A percentile compares a stretch with the other conserved stretches of the same genome.
Evolutionary conservation across 2,329 filamentous ascomycete genomes (phyloP).

Genomic region (Aquanectria penicillioides): DNA sequence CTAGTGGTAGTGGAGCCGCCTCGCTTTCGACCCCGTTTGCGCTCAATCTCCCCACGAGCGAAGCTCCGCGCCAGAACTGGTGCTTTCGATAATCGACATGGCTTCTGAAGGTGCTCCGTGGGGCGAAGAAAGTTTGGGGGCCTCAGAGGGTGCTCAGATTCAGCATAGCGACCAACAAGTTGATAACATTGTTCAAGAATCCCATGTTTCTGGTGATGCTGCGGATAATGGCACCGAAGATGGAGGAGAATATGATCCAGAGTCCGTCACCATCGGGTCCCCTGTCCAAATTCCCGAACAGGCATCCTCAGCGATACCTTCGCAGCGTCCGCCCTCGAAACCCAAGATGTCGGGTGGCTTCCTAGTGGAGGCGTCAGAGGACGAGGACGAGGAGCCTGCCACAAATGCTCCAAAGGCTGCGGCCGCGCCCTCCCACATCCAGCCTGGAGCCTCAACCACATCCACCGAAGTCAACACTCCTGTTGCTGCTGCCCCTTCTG

Average conservation of each 20-base stretch:
- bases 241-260: constrained; percentile 67
- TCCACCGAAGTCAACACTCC: constrained; percentile 37
- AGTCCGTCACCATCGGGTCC: constrained; percentile 60
- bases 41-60: constrained; percentile 7
- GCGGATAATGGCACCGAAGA: constrained; percentile 61
- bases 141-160: constrained; percentile 65
- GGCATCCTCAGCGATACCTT: constrained; percentile 39
- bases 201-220: constrained; percentile 60
- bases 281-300: constrained; percentile 49
- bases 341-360: constrained; percentile 70
- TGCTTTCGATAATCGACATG: constrained; percentile 40
- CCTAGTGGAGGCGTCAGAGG: constrained; percentile 68
- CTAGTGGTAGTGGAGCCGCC: constrained; percentile 9
- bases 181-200: constrained; percentile 59
- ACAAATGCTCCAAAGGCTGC: constrained; percentile 29
- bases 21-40: constrained; percentile 12
- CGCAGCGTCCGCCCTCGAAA: constrained; percentile 54
- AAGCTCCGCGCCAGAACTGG: background rate
- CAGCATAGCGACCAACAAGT: constrained; percentile 66
- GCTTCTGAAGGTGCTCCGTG: constrained; percentile 57
- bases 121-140: constrained; percentile 64
- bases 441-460: constrained; percentile 28
- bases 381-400: constrained; percentile 57
- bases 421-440: constrained; percentile 23
- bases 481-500: constrained; percentile 6